Evolutionary conservation across 1,139 yeast genomes (phyloP).

Genomic region (Debaryomyces singareniensis): DNA sequence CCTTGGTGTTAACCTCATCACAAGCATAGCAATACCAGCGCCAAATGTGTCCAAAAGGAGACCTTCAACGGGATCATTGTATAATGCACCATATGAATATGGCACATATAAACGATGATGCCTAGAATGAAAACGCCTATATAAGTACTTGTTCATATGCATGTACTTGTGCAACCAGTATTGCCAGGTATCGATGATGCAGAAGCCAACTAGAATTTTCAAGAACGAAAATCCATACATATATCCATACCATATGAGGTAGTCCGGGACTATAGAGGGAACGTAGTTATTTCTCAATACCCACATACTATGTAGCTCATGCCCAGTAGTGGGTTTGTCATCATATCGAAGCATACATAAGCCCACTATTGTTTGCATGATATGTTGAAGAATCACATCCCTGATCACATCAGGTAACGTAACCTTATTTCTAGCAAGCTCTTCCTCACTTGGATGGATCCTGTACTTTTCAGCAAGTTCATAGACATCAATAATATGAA

Average conservation of each 20-base stretch:
- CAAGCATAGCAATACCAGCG: conserved; percentile 72
- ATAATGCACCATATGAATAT: conserved; percentile 92
- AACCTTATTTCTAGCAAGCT: conserved; percentile 68
- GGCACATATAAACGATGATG: conserved; percentile 95
- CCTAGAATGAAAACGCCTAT: conserved; percentile 81
- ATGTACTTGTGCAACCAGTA: conserved; percentile 80
- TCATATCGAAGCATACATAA: conserved; percentile 48
- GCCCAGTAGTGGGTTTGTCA: conserved; percentile 62
- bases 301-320: conserved; percentile 69
- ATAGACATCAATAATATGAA: conserved; percentile 67
- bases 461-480: conserved; percentile 77
- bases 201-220: conserved; percentile 57
- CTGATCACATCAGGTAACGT: conserved; percentile 59
- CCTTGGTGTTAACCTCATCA: conserved; percentile 62
- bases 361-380: conserved; percentile 75
- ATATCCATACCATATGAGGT: conserved; percentile 42
- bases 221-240: conserved; percentile 55
- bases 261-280: conserved; percentile 38
- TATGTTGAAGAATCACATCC: conserved; percentile 81
- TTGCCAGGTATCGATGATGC: conserved; percentile 91
- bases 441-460: conserved; percentile 89
- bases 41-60: conserved; percentile 87
- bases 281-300: conserved; percentile 36
- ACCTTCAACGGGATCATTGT: conserved; percentile 92
- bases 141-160: conserved; percentile 76